Evolutionary conservation across 2,329 filamentous ascomycete genomes (phyloP).

Genomic region (Venturia asperata): DNA sequence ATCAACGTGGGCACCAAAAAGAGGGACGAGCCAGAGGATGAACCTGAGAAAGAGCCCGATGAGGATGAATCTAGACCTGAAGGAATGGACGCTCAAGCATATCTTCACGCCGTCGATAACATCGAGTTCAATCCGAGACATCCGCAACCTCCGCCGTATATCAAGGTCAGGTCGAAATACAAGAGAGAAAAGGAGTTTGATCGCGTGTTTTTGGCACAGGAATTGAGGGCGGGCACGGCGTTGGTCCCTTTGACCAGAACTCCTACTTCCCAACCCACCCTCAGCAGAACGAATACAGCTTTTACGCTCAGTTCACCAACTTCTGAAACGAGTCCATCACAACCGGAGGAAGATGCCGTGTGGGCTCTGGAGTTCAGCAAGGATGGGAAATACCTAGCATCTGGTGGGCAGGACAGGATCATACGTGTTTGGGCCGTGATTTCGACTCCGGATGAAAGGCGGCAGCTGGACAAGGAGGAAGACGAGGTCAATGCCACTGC

Average conservation of each 20-base stretch:
- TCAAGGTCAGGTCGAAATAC: constrained; percentile 72
- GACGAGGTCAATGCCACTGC: constrained; percentile 40
- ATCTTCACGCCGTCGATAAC: constrained; percentile 65
- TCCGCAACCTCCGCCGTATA: constrained; percentile 84
- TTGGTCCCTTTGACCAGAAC: constrained; percentile 10
- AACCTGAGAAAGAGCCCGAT: constrained; percentile 60
- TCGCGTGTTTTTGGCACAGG: constrained; percentile 83
- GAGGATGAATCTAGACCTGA: constrained; percentile 60
- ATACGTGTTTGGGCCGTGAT: constrained; percentile 88
- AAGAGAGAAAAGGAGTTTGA: constrained; percentile 80
- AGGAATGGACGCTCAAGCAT: constrained; percentile 75
- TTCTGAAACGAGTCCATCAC: constrained; percentile 28
- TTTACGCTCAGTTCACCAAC: not conserved
- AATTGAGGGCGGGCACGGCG: constrained; percentile 45
- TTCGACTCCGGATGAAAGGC: constrained; percentile 70
- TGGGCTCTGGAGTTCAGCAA: constrained; percentile 92
- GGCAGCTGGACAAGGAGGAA: constrained; percentile 64
- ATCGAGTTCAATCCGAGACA: constrained; percentile 75
- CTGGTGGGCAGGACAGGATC: constrained; percentile 81
- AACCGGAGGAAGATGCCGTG: constrained; percentile 55
- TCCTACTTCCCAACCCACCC: not conserved
- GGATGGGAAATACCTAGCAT: constrained; percentile 83
- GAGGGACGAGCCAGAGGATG: constrained; percentile 39
- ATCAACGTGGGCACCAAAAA: constrained; percentile 56
- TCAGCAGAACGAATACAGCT: constrained; percentile 5